These are phyloP conservation scores for Rhytidhysteron rufulum DNA, from an alignment of 2,329 filamentous ascomycete species.

Conservation along the genomic window DNA sequence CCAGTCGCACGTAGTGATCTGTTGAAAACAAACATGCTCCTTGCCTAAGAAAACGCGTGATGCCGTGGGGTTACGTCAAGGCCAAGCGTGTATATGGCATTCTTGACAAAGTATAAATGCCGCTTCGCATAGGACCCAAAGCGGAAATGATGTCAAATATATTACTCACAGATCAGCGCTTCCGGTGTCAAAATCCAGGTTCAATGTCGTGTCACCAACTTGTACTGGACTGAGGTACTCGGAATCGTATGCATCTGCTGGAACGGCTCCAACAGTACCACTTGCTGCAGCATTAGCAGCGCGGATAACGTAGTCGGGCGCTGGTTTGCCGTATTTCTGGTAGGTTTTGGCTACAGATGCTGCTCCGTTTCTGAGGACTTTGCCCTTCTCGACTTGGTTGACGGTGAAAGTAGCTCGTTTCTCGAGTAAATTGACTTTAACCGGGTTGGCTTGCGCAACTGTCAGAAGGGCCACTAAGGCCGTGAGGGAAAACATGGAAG, in stretches of 20 bases:
- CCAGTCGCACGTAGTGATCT: background rate
- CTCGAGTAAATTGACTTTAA: conserved; percentile 19
- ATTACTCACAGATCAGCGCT: conserved; percentile 61
- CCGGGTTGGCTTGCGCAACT: conserved; percentile 23
- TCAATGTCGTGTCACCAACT: conserved; percentile 60
- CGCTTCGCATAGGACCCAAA: conserved; percentile 7
- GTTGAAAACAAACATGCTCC: background rate
- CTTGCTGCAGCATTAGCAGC: conserved; percentile 32
- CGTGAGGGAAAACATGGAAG: conserved; percentile 27
- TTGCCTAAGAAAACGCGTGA: background rate
- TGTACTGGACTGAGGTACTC: conserved; percentile 52
- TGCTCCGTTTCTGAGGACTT: conserved; percentile 36
- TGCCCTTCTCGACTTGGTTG: conserved; percentile 25
- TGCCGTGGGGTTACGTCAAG: conserved; percentile 9
- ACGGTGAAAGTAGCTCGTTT: conserved; percentile 28
- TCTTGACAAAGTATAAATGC: conserved; percentile 6
- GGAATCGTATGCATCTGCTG: conserved; percentile 35
- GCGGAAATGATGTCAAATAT: conserved; percentile 2
- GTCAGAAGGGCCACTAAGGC: conserved; percentile 27
- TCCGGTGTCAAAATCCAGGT: conserved; percentile 69
- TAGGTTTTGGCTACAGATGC: conserved; percentile 37
- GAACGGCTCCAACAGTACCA: conserved; percentile 38
- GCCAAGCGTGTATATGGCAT: conserved; percentile 6
- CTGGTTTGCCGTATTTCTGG: conserved; percentile 33
- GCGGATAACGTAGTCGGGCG: conserved; percentile 22